Base-by-base conservation (phyloP, 192 early-diverging fungal species). In the Phlyctochytrium arcticum region DNA sequence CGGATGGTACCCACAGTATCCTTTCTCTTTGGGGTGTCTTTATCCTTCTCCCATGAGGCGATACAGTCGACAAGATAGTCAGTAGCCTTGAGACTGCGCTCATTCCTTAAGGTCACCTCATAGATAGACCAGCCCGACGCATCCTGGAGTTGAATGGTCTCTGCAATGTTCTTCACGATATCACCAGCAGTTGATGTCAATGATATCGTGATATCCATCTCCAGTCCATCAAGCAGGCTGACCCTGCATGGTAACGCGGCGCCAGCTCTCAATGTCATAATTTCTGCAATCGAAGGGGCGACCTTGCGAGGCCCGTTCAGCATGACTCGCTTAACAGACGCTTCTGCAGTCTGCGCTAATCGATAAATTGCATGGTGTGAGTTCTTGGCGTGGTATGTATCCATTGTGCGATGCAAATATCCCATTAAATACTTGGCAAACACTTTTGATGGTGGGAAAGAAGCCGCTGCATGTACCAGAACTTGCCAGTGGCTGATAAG, bases 21-120 rank as follows among this genome's bases (percentile, higher is more conserved):
- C 47, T 70, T 68, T 42, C 32, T 33, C 69, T 75, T 79, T 37
- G 48, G 48, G 19, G 51, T n/a, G 6, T 30, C 37, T 1, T 15
- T 39, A 33, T 71, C 70, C 34, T 65, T 75, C 47, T 83, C 81
- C 71, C 71, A 65, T 5, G 42, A 53, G 3, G 69, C 48, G 17
- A 83, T 35, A 54, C 81, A 57, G 62, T 83, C 81, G 12, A 69
- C 54, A 23, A 83, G 57, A 49, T 83, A 83, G n/a, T 83, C 81
- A 5, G 66, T 72, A n/a, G 76, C 72, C 56, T 77, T 78, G 17
- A 83, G 54, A 9, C 72, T 71, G 19, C 57, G 46, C 24, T 83
- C 76, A 62, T 26, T 49, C 15, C 70, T 64, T 35, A 54, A 44
- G n/a, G 59, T 35, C 2, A 65, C 54, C 35, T 74, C 70, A 60